phyloP scores from a whole-genome alignment of 495 filamentous ascomycete species.

The Lasiosphaeria hispida region DNA sequence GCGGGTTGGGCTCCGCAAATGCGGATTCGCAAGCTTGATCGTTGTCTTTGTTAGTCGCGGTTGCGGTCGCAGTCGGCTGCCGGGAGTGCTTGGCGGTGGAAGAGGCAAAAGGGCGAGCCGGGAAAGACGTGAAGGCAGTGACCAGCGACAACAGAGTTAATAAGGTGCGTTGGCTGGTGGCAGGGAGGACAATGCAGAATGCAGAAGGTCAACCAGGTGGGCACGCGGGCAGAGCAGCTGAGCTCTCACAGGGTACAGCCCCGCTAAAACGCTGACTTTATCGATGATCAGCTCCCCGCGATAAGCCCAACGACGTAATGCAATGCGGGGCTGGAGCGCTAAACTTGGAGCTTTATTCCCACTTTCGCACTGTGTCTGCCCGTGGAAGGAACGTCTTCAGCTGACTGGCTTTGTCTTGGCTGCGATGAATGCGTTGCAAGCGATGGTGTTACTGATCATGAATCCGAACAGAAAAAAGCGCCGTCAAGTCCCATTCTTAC shows the following conservation, averaged over 20 bases:
- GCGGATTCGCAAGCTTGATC: not conserved
- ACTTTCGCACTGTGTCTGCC: no score
- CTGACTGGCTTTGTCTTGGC: no score
- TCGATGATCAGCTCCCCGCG: not conserved
- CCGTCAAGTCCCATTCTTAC: no score
- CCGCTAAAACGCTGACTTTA: not conserved
- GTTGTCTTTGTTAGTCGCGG: not conserved
- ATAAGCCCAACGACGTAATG: no score
- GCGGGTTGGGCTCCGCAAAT: not conserved
- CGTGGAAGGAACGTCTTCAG: no score
- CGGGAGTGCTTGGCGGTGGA: no score
- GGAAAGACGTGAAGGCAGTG: not conserved
- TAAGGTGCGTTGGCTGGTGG: not conserved
- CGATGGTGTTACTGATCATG: no score
- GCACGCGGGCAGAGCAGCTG: constrained; percentile 9
- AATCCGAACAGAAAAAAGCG: no score
- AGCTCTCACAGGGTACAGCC: not conserved
- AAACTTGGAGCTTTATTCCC: no score
- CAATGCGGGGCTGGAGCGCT: no score
- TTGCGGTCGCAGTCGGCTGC: not conserved
- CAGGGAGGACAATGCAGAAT: constrained; percentile 8
- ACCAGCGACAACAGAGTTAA: not conserved
- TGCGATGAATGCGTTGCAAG: no score
- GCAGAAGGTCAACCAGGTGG: not conserved
- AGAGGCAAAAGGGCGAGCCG: not conserved